A percentile compares a stretch with the other conserved stretches of the same genome.
phyloP scores from a whole-genome alignment of 1,139 yeast species.

The Suzukiozyma palmioleophila region DNA sequence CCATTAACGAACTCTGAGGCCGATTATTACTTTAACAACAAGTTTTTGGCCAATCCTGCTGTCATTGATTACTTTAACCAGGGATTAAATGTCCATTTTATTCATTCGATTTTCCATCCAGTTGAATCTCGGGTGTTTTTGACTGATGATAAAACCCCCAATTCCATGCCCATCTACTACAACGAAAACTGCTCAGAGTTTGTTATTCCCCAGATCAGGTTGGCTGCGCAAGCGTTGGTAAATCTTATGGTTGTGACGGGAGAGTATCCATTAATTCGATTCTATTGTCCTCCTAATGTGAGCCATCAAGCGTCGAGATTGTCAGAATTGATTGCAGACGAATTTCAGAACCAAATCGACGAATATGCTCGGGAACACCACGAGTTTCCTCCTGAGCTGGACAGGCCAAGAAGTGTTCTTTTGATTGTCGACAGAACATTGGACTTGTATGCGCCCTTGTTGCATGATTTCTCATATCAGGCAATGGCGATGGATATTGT shows the following conservation, averaged over 20 bases:
- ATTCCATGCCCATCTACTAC: conserved; percentile 71
- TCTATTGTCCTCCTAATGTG: conserved; percentile 50
- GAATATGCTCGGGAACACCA: conserved; percentile 66
- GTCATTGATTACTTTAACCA: conserved; percentile 29
- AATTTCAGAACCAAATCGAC: conserved; percentile 68
- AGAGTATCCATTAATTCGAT: conserved; percentile 84
- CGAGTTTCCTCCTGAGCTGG: conserved; percentile 58
- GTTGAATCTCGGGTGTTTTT: conserved; percentile 39
- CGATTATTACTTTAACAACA: conserved; percentile 8
- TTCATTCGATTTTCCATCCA: conserved; percentile 28
- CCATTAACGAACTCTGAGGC: conserved; percentile 25
- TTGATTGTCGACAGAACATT: conserved; percentile 77
- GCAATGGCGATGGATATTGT: conserved; percentile 84
- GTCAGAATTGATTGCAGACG: conserved; percentile 70
- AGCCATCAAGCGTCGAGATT: conserved; percentile 52
- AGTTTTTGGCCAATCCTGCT: conserved; percentile 29
- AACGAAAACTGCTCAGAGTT: conserved; percentile 62
- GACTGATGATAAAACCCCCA: conserved; percentile 33
- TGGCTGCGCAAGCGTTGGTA: conserved; percentile 61
- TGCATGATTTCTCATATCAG: conserved; percentile 92
- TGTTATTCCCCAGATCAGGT: conserved; percentile 53
- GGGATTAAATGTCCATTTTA: conserved; percentile 23
- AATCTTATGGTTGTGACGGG: conserved; percentile 75
- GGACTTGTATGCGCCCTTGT: conserved; percentile 77
- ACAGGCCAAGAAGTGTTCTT: conserved; percentile 67